Base-by-base conservation (phyloP, 1,284 basidiomycete species). In the Pseudozyma flocculosa region DNA sequence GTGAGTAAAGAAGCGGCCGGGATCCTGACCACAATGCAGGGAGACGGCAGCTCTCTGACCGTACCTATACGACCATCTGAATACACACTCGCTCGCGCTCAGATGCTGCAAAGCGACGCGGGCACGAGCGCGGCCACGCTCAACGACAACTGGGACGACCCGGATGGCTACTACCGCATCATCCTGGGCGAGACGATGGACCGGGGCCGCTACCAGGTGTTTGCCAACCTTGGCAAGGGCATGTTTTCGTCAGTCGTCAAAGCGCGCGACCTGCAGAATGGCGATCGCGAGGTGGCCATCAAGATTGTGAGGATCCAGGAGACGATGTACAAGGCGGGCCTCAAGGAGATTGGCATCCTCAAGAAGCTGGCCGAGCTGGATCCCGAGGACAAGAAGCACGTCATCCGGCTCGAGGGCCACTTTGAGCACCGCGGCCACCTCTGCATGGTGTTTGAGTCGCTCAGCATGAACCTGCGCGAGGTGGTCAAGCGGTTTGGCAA, bases 401-500 rank as follows among this genome's bases (percentile, higher is more conserved):
- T 98, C 23, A 88, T 98, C 17, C 85, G 92, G 14, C 82, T 98
- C 38, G 89, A 94, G 66, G 82, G 90, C 48, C 92, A 90, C 3
- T 99, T 99, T 79, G 94, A 97, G 78, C 92, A 97, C 78, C 87
- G 92, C 39, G 93, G 94, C 0, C 95, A 99, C 79, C 81, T 97
- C 5, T 98, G 94, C 74, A 83, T 99, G 48, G 95, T 99, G 8
- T 98, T 97, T 61, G 95, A 99, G 79, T 88, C 86, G 36, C 78
- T 97, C 13, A 65, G 92, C 73, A 95, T 98, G 91, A 98, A 99
- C 76, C 83, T 99, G 23, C 89, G 95, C 59, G 94, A 98, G 56
- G 91, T 98, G 19, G 89, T 98, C 51, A 97, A 97, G 78, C 87
- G 92, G n/a, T 98, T 97, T 77, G 95, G 95, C 48, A 97, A 97